Conservation (phyloP, 192 early-diverging fungal species). For the Spizellomyces sp. region DNA sequence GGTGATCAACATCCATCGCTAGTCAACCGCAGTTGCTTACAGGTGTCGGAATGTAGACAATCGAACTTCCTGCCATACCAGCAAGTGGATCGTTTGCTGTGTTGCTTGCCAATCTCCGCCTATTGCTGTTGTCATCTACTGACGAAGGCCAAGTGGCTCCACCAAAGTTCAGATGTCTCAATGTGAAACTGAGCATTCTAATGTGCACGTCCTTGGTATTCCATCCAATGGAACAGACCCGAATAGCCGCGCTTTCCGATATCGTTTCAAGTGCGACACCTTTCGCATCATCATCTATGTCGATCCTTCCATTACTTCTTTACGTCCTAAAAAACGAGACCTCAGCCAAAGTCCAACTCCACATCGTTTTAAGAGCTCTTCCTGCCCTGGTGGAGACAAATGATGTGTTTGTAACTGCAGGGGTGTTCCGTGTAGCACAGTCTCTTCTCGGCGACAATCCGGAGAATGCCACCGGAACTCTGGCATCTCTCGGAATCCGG, state of each 20-base stretch:
- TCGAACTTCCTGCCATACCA: too few species aligned
- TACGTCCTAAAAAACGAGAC: slow-evolving; percentile 26
- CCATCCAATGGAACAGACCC: neutral
- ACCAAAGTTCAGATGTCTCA: neutral
- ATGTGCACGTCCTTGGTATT: slow-evolving; percentile 5
- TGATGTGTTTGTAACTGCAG: slow-evolving; percentile 27
- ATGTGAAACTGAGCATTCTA: neutral
- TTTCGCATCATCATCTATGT: neutral
- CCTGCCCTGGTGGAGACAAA: slow-evolving; percentile 16
- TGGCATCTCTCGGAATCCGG: slow-evolving; percentile 18
- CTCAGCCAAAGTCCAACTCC: slow-evolving; percentile 14
- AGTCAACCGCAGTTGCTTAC: too few species aligned
- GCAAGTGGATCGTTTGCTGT: slow-evolving; percentile 2
- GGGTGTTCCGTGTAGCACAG: slow-evolving; percentile 19
- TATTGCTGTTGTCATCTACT: too few species aligned
- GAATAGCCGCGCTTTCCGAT: slow-evolving; percentile 14
- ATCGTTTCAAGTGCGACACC: neutral
- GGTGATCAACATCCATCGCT: too few species aligned
- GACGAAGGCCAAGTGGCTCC: too few species aligned
- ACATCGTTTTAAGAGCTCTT: slow-evolving; percentile 16
- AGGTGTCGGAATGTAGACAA: too few species aligned
- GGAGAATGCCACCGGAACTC: neutral
- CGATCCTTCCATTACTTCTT: slow-evolving; percentile 26
- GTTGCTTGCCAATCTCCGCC: neutral
- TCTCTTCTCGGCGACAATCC: slow-evolving; percentile 18